Conservation (phyloP, 2,329 filamentous ascomycete genomes). For the Curvularia sp. region DNA sequence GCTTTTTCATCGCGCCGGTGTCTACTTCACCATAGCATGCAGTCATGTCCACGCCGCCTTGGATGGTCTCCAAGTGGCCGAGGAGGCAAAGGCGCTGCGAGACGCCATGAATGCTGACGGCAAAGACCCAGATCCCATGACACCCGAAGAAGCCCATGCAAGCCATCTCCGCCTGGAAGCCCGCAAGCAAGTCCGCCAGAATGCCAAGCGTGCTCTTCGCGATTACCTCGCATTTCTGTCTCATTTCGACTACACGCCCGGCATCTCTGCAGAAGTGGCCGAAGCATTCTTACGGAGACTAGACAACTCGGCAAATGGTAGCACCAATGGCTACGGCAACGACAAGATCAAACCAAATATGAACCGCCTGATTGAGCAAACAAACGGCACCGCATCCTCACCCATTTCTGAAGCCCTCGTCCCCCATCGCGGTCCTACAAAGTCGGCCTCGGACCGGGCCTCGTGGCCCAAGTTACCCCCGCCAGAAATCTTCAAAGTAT, state of each 20-base stretch:
- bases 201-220: conserved; percentile 77
- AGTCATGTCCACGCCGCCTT: conserved; percentile 67
- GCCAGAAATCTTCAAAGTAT: conserved; percentile 62
- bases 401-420: conserved; percentile 54
- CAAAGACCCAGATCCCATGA: conserved; percentile 45
- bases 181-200: conserved; percentile 73
- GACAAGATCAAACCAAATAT: conserved; percentile 29
- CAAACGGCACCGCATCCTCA: conserved; percentile 26
- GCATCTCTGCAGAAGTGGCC: conserved; percentile 66
- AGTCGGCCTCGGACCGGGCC: conserved; percentile 43
- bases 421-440: conserved; percentile 46
- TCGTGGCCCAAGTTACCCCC: conserved; percentile 58
- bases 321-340: conserved; percentile 13
- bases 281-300: conserved; percentile 58
- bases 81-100: conserved; percentile 42
- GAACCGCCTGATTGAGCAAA: conserved; percentile 39
- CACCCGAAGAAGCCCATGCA: conserved; percentile 57
- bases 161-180: conserved; percentile 62
- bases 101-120: conserved; percentile 36
- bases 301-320: conserved; percentile 30
- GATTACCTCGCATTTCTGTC: conserved; percentile 78
- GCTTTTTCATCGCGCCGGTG: conserved; percentile 76
- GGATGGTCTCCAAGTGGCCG: conserved; percentile 54
- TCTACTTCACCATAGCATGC: conserved; percentile 75
- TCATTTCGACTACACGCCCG: conserved; percentile 79